phyloP scores from a whole-genome alignment of 169 alveolate genomes.

The Plasmodium gaboni region DNA sequence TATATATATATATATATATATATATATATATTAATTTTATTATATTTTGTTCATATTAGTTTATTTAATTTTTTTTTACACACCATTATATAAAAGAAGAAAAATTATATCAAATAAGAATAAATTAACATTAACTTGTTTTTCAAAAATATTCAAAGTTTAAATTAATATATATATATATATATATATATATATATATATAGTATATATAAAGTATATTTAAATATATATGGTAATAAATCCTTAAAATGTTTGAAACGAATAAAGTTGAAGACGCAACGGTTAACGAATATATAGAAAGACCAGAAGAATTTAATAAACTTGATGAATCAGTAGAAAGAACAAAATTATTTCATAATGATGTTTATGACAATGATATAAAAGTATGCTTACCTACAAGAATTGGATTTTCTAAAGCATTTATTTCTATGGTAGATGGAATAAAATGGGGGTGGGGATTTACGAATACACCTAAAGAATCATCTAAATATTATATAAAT shows the following conservation, averaged over 20 bases:
- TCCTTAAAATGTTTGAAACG: slow-evolving; percentile 24
- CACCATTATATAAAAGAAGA: no score
- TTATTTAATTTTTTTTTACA: no score
- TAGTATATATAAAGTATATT: slow-evolving; percentile 1
- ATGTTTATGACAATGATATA: slow-evolving; percentile 61
- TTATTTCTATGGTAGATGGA: slow-evolving; percentile 56
- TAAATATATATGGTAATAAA: slow-evolving; percentile 5
- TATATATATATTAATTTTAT: no score
- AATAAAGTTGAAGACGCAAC: slow-evolving; percentile 3
- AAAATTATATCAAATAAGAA: no score
- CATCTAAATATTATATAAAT: slow-evolving; percentile 80
- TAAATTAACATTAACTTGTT: no score
- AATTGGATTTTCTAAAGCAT: slow-evolving; percentile 52
- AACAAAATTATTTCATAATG: slow-evolving; percentile 66
- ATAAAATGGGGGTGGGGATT: slow-evolving; percentile 77
- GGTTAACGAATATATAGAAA: neutral
- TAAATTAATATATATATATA: neutral
- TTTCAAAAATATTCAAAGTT: no score
- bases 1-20: no score
- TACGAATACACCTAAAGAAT: slow-evolving; percentile 73
- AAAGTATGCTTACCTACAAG: slow-evolving; percentile 69
- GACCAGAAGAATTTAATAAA: slow-evolving; percentile 24
- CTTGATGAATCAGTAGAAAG: slow-evolving; percentile 44
- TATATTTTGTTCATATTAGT: no score
- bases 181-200: neutral